Evolutionary conservation across 495 filamentous ascomycete species (phyloP).

Genomic region (Aspergillus haitiensis): DNA sequence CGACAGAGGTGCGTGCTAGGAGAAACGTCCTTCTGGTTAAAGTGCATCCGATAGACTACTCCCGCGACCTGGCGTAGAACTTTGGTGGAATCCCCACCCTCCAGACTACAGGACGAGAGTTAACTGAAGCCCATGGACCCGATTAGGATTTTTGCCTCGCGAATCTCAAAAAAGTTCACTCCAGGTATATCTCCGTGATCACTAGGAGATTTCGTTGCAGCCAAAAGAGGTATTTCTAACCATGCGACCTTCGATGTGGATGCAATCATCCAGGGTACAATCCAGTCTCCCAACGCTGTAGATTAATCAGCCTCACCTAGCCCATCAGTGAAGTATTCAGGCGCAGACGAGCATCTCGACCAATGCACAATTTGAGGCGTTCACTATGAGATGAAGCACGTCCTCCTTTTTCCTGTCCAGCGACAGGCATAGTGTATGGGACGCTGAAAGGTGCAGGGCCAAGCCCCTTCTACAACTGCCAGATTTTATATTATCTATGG

Average conservation of each 20-base stretch:
- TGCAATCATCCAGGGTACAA: constrained; percentile 38
- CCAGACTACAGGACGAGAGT: constrained; percentile 60
- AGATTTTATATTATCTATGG: constrained; percentile 62
- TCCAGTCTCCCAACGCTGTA: constrained; percentile 30
- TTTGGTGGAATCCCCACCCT: constrained; percentile 66
- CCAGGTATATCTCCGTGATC: constrained; percentile 22
- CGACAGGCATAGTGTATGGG: constrained; percentile 67
- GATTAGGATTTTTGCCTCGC: constrained; percentile 49
- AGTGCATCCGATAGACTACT: constrained; percentile 59
- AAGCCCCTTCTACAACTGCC: constrained; percentile 64
- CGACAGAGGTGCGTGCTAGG: constrained; percentile 35
- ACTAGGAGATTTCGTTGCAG: constrained; percentile 35
- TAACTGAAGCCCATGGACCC: constrained; percentile 56
- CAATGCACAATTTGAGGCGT: constrained; percentile 58
- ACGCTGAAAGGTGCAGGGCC: constrained; percentile 69
- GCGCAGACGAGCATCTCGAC: constrained; percentile 41
- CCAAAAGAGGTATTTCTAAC: constrained; percentile 53
- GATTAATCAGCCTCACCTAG: constrained; percentile 27
- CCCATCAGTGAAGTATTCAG: constrained; percentile 39
- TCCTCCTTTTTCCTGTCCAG: constrained; percentile 36
- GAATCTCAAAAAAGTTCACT: constrained; percentile 48
- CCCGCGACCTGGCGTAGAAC: constrained; percentile 57
- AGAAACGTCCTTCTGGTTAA: constrained; percentile 54
- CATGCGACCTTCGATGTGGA: constrained; percentile 38
- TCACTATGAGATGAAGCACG: constrained; percentile 50